These are phyloP conservation scores for Aspergillus sp. DNA, from an alignment of 2,329 filamentous ascomycete genomes.

Conservation along the genomic window DNA sequence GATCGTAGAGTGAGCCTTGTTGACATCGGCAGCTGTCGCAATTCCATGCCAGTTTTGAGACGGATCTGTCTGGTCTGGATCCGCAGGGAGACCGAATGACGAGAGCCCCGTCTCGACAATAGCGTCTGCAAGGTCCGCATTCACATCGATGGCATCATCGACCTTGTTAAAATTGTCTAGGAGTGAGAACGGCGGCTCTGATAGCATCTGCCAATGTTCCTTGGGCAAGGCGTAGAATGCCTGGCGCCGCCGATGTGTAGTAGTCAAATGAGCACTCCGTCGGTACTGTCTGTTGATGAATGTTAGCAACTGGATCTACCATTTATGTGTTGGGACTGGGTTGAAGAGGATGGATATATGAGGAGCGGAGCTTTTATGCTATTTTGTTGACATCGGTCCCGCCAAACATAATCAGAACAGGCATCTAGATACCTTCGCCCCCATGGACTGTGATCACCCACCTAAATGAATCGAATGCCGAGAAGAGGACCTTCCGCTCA, in stretches of 20 bases:
- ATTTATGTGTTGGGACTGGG: background rate
- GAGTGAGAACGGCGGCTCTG: constrained; percentile 77
- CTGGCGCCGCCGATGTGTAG: constrained; percentile 85
- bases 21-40: constrained; percentile 72
- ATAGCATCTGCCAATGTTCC: constrained; percentile 78
- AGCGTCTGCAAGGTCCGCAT: constrained; percentile 76
- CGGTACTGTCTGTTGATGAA: constrained; percentile 70
- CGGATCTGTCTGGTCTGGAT: constrained; percentile 39
- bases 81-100: constrained; percentile 60
- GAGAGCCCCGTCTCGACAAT: constrained; percentile 71
- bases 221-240: constrained; percentile 89
- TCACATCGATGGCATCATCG: constrained; percentile 85
- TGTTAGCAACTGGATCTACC: background rate
- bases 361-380: background rate
- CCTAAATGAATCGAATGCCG: constrained; percentile 85
- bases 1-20: constrained; percentile 89
- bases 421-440: constrained; percentile 3
- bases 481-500: constrained; percentile 76
- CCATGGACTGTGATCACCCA: constrained; percentile 49
- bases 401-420: background rate
- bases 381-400: background rate
- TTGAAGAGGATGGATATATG: background rate
- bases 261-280: constrained; percentile 80
- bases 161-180: constrained; percentile 74
- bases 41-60: constrained; percentile 65